These are phyloP conservation scores for Pseudodiploospora longispora DNA, from an alignment of 2,329 filamentous ascomycete genomes.

Conservation along the genomic window DNA sequence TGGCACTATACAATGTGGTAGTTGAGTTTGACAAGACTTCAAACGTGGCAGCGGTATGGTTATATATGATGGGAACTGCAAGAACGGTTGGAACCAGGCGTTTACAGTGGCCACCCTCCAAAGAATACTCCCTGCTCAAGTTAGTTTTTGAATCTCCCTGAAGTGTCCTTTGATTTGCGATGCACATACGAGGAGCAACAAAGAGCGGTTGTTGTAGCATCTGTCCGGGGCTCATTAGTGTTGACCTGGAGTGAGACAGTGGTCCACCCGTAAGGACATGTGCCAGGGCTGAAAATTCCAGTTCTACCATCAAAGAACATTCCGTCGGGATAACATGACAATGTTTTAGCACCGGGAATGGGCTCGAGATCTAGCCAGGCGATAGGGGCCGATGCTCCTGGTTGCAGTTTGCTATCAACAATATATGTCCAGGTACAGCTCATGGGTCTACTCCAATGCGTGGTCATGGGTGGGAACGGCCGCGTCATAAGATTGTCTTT, in stretches of 20 bases:
- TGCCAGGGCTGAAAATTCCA: slow-evolving; percentile 32
- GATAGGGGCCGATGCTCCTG: slow-evolving; percentile 19
- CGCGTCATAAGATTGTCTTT: too few relatives aligned
- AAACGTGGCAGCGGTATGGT: slow-evolving; percentile 26
- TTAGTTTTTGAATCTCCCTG: slow-evolving; percentile 8
- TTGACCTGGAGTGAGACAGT: slow-evolving; percentile 26
- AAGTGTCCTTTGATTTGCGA: not conserved
- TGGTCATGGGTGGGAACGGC: slow-evolving; percentile 29
- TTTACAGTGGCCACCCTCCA: slow-evolving; percentile 26
- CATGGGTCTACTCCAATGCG: slow-evolving; percentile 26
- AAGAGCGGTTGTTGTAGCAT: slow-evolving; percentile 30
- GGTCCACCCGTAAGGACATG: slow-evolving; percentile 32
- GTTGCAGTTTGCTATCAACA: slow-evolving; percentile 16
- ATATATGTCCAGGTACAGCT: slow-evolving; percentile 33
- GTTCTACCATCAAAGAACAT: slow-evolving; percentile 30
- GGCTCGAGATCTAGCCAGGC: slow-evolving; percentile 31
- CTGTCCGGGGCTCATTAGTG: slow-evolving; percentile 17
- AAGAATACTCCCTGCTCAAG: slow-evolving; percentile 23
- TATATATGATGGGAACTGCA: slow-evolving; percentile 29
- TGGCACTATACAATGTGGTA: slow-evolving; percentile 29
- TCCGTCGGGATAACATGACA: slow-evolving; percentile 32
- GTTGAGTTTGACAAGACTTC: slow-evolving; percentile 25
- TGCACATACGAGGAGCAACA: slow-evolving; percentile 33
- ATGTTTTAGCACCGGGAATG: slow-evolving; percentile 24
- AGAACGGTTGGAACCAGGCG: slow-evolving; percentile 27